Percentiles rank a stretch among this genome's conserved stretches.
These are phyloP conservation scores for Mariannaea elegans DNA, from an alignment of 2,329 filamentous ascomycete species.

Conservation along the genomic window DNA sequence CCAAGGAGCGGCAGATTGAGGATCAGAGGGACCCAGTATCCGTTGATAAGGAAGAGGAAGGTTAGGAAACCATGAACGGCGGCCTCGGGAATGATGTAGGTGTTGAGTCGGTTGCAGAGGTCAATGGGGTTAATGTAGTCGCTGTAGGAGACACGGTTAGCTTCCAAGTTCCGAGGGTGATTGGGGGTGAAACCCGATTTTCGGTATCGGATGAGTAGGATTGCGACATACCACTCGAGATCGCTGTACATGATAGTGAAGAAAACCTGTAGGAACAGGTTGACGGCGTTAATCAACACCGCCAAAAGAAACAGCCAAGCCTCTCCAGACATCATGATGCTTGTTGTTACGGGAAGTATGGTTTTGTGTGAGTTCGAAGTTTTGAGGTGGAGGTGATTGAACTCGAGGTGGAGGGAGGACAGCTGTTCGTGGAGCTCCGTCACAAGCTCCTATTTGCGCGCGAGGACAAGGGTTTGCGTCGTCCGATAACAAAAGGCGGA, in stretches of 20 bases:
- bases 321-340: conserved; percentile 84
- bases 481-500: conserved; percentile 23
- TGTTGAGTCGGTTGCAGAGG: conserved; percentile 99
- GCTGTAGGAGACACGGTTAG: conserved; percentile 57
- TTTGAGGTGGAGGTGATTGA: conserved; percentile 17
- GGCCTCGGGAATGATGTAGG: conserved; percentile 98
- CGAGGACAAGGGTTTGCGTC: conserved; percentile 23
- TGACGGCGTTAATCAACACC: conserved; percentile 99
- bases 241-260: conserved; percentile 99
- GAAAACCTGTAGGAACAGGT: conserved; percentile 99
- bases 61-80: conserved; percentile 97
- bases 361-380: conserved; percentile 11
- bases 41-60: conserved; percentile 95
- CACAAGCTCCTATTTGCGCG: conserved; percentile 35
- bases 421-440: conserved; percentile 41
- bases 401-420: conserved; percentile 8
- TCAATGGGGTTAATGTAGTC: conserved; percentile 99
- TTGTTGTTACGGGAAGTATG: conserved; percentile 27
- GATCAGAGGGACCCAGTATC: conserved; percentile 94
- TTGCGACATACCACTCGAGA: conserved; percentile 86
- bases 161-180: conserved; percentile 13
- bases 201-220: conserved; percentile 21
- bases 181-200: conserved; percentile 21
- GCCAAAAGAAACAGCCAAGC: conserved; percentile 98
- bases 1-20: conserved; percentile 91